Base-by-base conservation (phyloP, 305 asterid genomes). In the Rubia occidens region DNA sequence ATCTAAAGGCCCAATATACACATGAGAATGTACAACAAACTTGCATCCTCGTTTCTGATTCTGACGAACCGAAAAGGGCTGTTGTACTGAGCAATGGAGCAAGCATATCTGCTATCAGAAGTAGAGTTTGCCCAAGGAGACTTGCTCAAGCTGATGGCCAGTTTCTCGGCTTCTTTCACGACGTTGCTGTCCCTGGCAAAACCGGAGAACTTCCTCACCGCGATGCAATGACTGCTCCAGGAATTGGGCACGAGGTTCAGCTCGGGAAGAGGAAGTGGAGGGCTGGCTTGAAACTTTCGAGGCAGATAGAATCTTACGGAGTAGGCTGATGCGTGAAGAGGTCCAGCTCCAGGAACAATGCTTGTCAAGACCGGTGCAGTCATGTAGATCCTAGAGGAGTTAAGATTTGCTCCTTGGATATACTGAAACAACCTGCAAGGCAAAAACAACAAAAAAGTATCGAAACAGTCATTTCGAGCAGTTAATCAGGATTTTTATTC, bases 241-340 rank as follows among this genome's bases (percentile, higher is more conserved):
- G 82, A 65, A 39, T 84, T 84, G 0, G 95, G 89, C 47, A 58
- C 67, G 56, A 91, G 93, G 81, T 86, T 86, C 65, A 89, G 85
- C 62, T 89, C 93, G 0, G 91, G 91, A 37, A 89, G 93, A n/a
- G 96, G 95, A 75, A 82, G 76, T 4, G 96, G 97, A 17, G 95
- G 97, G 68, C 68, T 76, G 42, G 74, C 77, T 42, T 87, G 88
- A 79, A 89, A 89, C 78, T 83, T 76, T 3, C 66, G 58, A 0
- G 97, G 95, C 65, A 91, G 74, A 49, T 89, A 86, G 43, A 87
- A 71, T 62, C 74, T 81, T 18, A 87, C 86, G n/a, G 62, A 63
- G 85, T 87, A 87, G 13, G 97, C 90, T 1, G 93, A 87, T 10
- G 97, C 86, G 73, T 84, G 89, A 51, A 90, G 89, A 60, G 96